These are phyloP conservation scores for Boletales sp. DNA, from an alignment of 768 basidiomycete species.

Conservation along the genomic window DNA sequence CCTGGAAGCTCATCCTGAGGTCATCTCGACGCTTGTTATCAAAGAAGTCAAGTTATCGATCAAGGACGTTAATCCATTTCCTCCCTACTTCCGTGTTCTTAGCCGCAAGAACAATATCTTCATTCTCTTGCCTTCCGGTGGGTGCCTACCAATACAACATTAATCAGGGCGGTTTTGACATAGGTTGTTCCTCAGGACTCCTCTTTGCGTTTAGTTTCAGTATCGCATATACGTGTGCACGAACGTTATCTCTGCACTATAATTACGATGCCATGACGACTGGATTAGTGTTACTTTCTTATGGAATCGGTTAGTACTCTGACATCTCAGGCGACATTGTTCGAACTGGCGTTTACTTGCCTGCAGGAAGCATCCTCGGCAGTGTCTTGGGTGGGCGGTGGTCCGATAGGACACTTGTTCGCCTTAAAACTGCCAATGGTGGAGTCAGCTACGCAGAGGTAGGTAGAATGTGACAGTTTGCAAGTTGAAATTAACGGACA, in stretches of 20 bases:
- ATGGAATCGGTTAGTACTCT: constrained; percentile 54
- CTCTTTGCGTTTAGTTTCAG: constrained; percentile 69
- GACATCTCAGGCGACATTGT: background rate
- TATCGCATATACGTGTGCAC: constrained; percentile 70
- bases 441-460: constrained; percentile 62
- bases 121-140: constrained; percentile 42
- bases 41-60: constrained; percentile 54
- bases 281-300: constrained; percentile 75
- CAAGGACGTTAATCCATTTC: constrained; percentile 69
- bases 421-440: constrained; percentile 45
- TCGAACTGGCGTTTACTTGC: background rate
- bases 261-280: constrained; percentile 66
- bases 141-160: constrained; percentile 8
- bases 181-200: constrained; percentile 41
- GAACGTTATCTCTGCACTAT: constrained; percentile 66
- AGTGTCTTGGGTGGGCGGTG: constrained; percentile 60
- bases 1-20: constrained; percentile 20
- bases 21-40: constrained; percentile 7
- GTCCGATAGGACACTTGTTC: constrained; percentile 47
- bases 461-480: background rate
- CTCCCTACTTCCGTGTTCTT: constrained; percentile 58
- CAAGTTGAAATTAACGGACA: no score
- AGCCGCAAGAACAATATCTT: constrained; percentile 62
- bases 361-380: constrained; percentile 45
- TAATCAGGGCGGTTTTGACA: background rate